These are phyloP conservation scores for Clonostachys chloroleuca DNA, from an alignment of 2,329 filamentous ascomycete species.

Conservation along the genomic window DNA sequence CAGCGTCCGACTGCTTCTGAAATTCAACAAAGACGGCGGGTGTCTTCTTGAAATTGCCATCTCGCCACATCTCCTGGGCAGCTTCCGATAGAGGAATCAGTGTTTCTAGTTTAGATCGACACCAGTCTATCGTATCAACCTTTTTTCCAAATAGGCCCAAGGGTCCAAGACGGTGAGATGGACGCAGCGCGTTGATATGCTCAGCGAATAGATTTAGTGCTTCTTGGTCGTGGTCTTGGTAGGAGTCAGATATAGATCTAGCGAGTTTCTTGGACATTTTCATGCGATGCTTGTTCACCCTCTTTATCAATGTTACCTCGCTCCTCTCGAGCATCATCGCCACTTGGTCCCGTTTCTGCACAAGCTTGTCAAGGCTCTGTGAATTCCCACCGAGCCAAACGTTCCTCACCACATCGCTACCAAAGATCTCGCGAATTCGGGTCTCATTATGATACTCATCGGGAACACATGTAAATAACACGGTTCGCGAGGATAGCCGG, in stretches of 20 bases:
- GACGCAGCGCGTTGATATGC: conserved; percentile 55
- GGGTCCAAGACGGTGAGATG: conserved; percentile 60
- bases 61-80: conserved; percentile 57
- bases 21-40: conserved; percentile 90
- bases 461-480: conserved; percentile 85
- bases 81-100: conserved; percentile 62
- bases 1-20: conserved; percentile 75
- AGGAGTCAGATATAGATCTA: background rate
- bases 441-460: conserved; percentile 68
- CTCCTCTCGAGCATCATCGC: conserved; percentile 77
- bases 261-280: conserved; percentile 14
- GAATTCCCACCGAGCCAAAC: conserved; percentile 80
- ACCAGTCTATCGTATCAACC: conserved; percentile 86
- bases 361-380: conserved; percentile 66
- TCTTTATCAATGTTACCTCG: conserved; percentile 75
- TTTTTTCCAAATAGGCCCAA: conserved; percentile 58
- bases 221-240: background rate
- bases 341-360: conserved; percentile 69
- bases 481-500: conserved; percentile 85
- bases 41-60: conserved; percentile 58
- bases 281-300: conserved; percentile 27
- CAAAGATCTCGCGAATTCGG: conserved; percentile 73
- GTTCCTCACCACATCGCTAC: conserved; percentile 64
- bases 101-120: conserved; percentile 50
- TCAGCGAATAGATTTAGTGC: conserved; percentile 27